Base-by-base conservation (phyloP, 1,284 basidiomycete genomes). In the Ceratobasidium theobromae region DNA sequence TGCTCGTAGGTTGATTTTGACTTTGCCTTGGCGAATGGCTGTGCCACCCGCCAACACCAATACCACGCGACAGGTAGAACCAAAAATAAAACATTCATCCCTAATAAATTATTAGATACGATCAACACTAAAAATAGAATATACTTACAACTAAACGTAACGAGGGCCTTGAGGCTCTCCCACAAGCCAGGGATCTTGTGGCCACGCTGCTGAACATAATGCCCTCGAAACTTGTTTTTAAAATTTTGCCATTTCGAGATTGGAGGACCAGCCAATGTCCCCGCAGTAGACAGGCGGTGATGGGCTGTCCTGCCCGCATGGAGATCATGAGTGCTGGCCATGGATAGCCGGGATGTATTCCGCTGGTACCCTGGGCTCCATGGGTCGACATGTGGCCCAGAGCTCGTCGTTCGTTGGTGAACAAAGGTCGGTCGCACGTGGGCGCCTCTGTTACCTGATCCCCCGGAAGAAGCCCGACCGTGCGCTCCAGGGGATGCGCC, bases 311-410 rank as follows among this genome's bases (percentile, higher is more conserved):
- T n/a, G n/a, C n/a, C 32, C 1, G 28, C 28, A 18, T 48, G 45
- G n/a, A 48, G 8, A 16, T 48, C 45, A 6, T 48, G 57, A 9
- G 32, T 18, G 28, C 55, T 41, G 11, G 41, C 55, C 4, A 46
- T 1, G 1, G 57, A 62, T 21, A 62, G 51, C 5, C 57, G 57
- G 12, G 21, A 1, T 1, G 23, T 33, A 33, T 62, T 62, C 21
- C 57, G 57, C n/a, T 62, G 27, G 46, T 62, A 62, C 16, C 57
- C 57, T 1, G 57, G 57, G 14, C 57, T 62, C 57, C 57, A 62
- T 11, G 57, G 57, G 33, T 62, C 57, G 12, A 46, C 30, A 32
- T 48, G 16, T 14, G 25, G 28, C 2, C 57, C 57, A 12, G 46
- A 16, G 21, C 57, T 60, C 2, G n/a, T 28, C 16, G 55, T 60